phyloP scores from a whole-genome alignment of 208 protist species.

The Wallacemonas sp. region DNA sequence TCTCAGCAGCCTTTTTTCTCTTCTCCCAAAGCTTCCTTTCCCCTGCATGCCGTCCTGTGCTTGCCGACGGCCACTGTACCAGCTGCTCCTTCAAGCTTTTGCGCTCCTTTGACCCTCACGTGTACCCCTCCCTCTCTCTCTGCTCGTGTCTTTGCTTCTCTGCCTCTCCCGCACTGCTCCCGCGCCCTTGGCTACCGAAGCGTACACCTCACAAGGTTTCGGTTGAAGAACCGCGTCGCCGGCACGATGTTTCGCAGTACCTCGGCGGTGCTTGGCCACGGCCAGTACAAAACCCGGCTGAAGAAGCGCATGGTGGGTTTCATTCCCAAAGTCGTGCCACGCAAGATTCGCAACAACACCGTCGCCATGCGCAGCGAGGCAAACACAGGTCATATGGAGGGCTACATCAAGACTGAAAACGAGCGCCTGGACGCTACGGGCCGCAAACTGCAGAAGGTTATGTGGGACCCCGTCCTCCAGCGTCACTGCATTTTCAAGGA shows the following conservation, averaged over 20 bases:
- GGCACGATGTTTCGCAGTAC: constrained; percentile 41
- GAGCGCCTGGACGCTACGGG: constrained; percentile 79
- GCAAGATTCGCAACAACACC: constrained; percentile 82
- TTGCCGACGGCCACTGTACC: too few relatives aligned
- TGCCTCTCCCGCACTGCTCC: too few relatives aligned
- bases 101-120: too few relatives aligned
- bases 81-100: too few relatives aligned
- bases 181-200: too few relatives aligned
- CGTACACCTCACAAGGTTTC: too few relatives aligned
- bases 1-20: too few relatives aligned
- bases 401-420: constrained; percentile 76
- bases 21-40: too few relatives aligned
- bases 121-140: too few relatives aligned
- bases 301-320: constrained; percentile 90
- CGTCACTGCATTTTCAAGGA: constrained; percentile 78
- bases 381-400: constrained; percentile 82
- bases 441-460: constrained; percentile 71
- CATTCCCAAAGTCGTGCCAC: constrained; percentile 78
- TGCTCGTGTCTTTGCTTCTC: not conserved
- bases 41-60: too few relatives aligned
- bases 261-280: constrained; percentile 39
- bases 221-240: too few relatives aligned
- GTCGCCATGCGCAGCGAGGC: constrained; percentile 82
- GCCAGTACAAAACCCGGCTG: constrained; percentile 85
- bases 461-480: constrained; percentile 80